A percentile compares a stretch with the other conserved stretches of the same genome.
These are phyloP conservation scores for Penstemon barbatus DNA, from an alignment of 257 asterid genomes.

Conservation along the genomic window DNA sequence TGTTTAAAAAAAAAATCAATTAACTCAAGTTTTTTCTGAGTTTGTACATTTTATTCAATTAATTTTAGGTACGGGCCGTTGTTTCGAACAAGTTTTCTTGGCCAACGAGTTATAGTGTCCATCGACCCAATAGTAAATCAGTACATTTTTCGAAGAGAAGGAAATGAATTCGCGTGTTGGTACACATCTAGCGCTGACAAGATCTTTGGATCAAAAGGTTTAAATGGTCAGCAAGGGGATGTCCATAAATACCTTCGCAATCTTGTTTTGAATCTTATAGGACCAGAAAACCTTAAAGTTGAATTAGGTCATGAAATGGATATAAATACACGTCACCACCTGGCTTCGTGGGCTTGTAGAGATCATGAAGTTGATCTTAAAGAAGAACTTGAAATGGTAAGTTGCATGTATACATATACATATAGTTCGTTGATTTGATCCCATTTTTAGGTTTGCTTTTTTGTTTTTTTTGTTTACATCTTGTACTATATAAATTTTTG, in stretches of 20 bases:
- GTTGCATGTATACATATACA: too few relatives aligned
- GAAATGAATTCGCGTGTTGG: slow-evolving; percentile 71
- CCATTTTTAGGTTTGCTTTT: too few relatives aligned
- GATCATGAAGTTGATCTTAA: too few relatives aligned
- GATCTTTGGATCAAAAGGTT: slow-evolving; percentile 71
- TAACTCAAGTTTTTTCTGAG: too few relatives aligned
- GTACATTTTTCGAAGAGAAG: slow-evolving; percentile 73
- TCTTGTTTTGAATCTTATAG: slow-evolving; percentile 70
- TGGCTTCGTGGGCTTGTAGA: too few relatives aligned
- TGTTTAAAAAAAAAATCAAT: too few relatives aligned
- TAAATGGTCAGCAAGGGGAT: slow-evolving; percentile 71
- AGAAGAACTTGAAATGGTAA: too few relatives aligned
- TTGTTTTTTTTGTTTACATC: too few relatives aligned
- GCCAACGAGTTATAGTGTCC: slow-evolving; percentile 66
- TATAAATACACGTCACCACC: too few relatives aligned
- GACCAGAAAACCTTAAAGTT: slow-evolving; percentile 63
- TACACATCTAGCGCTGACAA: slow-evolving; percentile 72
- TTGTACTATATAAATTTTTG: too few relatives aligned
- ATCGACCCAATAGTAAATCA: slow-evolving; percentile 76
- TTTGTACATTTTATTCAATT: background rate
- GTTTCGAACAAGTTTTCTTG: slow-evolving; percentile 71
- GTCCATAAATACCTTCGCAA: slow-evolving; percentile 81
- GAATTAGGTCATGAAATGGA: too few relatives aligned
- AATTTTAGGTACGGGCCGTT: slow-evolving; percentile 64
- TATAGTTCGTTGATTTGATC: too few relatives aligned